These are phyloP conservation scores for Penicillium macrosclerotiorum DNA, from an alignment of 495 filamentous ascomycete species.

Conservation along the genomic window DNA sequence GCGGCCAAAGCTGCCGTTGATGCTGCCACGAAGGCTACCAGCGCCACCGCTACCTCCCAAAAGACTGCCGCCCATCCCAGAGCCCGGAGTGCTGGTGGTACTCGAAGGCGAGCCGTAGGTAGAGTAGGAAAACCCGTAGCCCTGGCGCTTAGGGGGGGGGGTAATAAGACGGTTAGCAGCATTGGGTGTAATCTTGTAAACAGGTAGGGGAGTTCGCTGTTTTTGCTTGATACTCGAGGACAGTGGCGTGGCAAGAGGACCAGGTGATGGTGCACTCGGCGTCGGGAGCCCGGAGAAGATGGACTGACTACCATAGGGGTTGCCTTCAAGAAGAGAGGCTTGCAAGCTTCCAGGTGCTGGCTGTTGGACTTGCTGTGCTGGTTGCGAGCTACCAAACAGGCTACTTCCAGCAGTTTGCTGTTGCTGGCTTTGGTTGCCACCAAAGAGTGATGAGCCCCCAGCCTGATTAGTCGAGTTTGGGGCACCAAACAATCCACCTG, in stretches of 20 bases:
- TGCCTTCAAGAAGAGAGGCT: conserved; percentile 69
- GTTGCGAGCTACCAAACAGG: conserved; percentile 64
- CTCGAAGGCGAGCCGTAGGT: conserved; percentile 80
- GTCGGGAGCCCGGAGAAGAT: conserved; percentile 71
- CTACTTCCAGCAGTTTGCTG: conserved; percentile 54
- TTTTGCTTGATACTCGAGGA: conserved; percentile 66
- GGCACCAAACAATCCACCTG: conserved; percentile 47
- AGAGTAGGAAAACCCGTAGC: conserved; percentile 87
- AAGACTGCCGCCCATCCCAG: conserved; percentile 61
- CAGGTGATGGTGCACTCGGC: conserved; percentile 63
- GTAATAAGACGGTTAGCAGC: conserved; percentile 75
- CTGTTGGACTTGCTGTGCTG: conserved; percentile 44
- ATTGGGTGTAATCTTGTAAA: conserved; percentile 83
- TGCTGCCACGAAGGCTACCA: conserved; percentile 33
- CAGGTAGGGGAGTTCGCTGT: conserved; percentile 73
- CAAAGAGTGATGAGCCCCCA: conserved; percentile 59
- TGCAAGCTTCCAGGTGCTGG: conserved; percentile 62
- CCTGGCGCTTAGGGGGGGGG: conserved; percentile 72
- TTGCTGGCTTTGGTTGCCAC: conserved; percentile 60
- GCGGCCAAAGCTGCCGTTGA: conserved; percentile 58
- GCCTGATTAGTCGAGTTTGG: conserved; percentile 33
- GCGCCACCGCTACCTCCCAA: conserved; percentile 50
- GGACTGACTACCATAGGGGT: conserved; percentile 79
- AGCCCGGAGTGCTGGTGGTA: conserved; percentile 62
- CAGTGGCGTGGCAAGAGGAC: conserved; percentile 86